Conservation (phyloP, 805 yeast species). For the Lachancea quebecensis region DNA sequence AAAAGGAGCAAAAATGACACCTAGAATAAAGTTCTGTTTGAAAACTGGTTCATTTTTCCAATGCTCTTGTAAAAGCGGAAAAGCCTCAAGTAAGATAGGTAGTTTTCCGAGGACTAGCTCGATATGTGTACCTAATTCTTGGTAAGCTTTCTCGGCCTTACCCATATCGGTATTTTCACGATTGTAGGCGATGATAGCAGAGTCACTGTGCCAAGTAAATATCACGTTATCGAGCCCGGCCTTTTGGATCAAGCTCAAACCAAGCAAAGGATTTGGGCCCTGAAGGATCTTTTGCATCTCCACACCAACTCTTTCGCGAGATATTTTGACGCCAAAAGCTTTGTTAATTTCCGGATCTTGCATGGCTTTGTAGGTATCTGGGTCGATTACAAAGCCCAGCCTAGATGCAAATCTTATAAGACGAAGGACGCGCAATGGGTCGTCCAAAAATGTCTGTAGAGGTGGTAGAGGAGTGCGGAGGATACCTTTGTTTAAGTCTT, state of each 20-base stretch:
- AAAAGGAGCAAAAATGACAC: conserved; percentile 21
- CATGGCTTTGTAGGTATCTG: conserved; percentile 60
- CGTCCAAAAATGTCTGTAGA: conserved; percentile 79
- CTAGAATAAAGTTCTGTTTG: conserved; percentile 16
- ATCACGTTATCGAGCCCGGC: conserved; percentile 52
- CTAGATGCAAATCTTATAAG: conserved; percentile 80
- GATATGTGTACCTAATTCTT: conserved; percentile 5
- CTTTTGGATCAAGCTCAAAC: conserved; percentile 50
- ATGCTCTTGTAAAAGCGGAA: neutral
- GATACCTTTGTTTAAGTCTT: conserved; percentile 63
- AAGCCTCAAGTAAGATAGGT: conserved; percentile 1
- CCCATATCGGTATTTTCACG: conserved; percentile 10
- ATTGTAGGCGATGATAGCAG: conserved; percentile 19
- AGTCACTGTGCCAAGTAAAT: conserved; percentile 38
- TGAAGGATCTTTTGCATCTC: conserved; percentile 73
- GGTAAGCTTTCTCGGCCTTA: conserved; percentile 5
- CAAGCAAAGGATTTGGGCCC: conserved; percentile 57
- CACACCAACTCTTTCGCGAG: conserved; percentile 83
- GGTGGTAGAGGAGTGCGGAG: conserved; percentile 88
- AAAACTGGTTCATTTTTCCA: conserved; percentile 7
- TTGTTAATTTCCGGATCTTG: conserved; percentile 44
- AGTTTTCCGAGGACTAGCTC: conserved; percentile 3
- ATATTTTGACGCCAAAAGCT: conserved; percentile 65
- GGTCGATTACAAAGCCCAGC: conserved; percentile 60
- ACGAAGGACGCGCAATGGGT: conserved; percentile 85